phyloP scores from a whole-genome alignment of 768 basidiomycete genomes.

The Leucocoprinus leucothites region DNA sequence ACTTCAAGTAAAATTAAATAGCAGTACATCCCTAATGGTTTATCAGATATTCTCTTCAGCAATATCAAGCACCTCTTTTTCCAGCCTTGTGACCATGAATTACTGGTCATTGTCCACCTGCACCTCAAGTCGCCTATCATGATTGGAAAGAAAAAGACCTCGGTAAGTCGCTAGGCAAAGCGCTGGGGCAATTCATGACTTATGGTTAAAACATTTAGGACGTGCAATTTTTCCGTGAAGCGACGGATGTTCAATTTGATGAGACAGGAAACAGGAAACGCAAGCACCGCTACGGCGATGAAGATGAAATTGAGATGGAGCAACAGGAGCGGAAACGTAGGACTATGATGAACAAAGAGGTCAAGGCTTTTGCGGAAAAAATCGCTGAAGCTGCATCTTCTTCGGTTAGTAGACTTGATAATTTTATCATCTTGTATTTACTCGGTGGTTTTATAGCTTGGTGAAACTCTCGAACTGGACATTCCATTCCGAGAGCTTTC shows the following conservation, averaged over 20 bases:
- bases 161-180: conserved; percentile 45
- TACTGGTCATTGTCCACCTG: conserved; percentile 90
- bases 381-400: conserved; percentile 79
- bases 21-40: background rate
- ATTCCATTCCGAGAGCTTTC: conserved; percentile 96
- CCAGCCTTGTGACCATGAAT: conserved; percentile 96
- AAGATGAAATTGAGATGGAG: conserved; percentile 98
- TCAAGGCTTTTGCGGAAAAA: conserved; percentile 90
- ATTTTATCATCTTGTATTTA: background rate
- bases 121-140: conserved; percentile 96
- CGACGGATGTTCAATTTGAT: conserved; percentile 95
- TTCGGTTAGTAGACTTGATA: conserved; percentile 50
- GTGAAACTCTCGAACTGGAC: conserved; percentile 88
- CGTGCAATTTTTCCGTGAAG: conserved; percentile 97
- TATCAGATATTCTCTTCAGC: conserved; percentile 85
- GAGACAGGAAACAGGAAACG: conserved; percentile 99
- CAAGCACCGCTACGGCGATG: conserved; percentile 95
- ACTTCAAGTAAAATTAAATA: background rate
- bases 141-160: conserved; percentile 98
- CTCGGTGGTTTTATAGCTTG: conserved; percentile 34
- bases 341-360: conserved; percentile 88
- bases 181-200: conserved; percentile 2
- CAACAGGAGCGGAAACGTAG: conserved; percentile 93
- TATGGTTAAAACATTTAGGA: conserved; percentile 49
- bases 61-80: conserved; percentile 99